A percentile compares a stretch with the other conserved stretches of the same genome.
These are phyloP conservation scores for Mycena crocata DNA, from an alignment of 768 basidiomycete species.

Conservation along the genomic window DNA sequence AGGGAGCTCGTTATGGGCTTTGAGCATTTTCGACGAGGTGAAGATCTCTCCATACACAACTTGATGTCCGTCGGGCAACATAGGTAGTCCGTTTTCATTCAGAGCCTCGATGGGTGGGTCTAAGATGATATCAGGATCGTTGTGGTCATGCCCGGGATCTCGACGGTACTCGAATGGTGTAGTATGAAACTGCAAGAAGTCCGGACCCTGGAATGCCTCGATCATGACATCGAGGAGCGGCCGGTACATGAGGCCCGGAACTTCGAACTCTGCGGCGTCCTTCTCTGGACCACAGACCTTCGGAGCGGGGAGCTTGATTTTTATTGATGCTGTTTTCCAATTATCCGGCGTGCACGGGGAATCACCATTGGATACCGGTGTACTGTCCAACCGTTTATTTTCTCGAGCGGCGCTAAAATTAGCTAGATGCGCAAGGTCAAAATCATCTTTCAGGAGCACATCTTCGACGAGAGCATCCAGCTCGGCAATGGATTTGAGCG, in stretches of 20 bases:
- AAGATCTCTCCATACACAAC: slow-evolving; percentile 36
- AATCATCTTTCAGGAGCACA: slow-evolving; percentile 41
- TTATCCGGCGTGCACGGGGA: slow-evolving; percentile 17
- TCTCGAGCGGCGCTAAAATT: slow-evolving; percentile 37
- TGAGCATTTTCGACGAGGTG: slow-evolving; percentile 19
- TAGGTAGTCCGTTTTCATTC: slow-evolving; percentile 2
- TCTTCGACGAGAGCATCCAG: slow-evolving; percentile 40
- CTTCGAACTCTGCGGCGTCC: slow-evolving; percentile 31
- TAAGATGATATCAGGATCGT: background rate
- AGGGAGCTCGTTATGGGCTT: background rate
- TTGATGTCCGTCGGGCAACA: slow-evolving; percentile 9
- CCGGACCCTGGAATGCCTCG: slow-evolving; percentile 6
- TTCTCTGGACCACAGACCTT: slow-evolving; percentile 31
- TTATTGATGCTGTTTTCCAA: slow-evolving; percentile 39
- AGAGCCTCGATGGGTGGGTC: background rate
- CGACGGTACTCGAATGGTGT: slow-evolving; percentile 28
- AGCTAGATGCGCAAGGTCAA: slow-evolving; percentile 35
- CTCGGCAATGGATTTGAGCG: slow-evolving; percentile 38
- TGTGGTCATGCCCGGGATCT: slow-evolving; percentile 12
- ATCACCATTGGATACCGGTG: background rate
- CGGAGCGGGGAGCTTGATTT: slow-evolving; percentile 36
- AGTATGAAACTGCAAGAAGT: slow-evolving; percentile 18
- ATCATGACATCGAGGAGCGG: slow-evolving; percentile 23
- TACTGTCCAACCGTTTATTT: slow-evolving; percentile 31
- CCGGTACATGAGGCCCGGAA: slow-evolving; percentile 32